phyloP scores from a whole-genome alignment of 441 rosid species.

The Croton setiger region DNA sequence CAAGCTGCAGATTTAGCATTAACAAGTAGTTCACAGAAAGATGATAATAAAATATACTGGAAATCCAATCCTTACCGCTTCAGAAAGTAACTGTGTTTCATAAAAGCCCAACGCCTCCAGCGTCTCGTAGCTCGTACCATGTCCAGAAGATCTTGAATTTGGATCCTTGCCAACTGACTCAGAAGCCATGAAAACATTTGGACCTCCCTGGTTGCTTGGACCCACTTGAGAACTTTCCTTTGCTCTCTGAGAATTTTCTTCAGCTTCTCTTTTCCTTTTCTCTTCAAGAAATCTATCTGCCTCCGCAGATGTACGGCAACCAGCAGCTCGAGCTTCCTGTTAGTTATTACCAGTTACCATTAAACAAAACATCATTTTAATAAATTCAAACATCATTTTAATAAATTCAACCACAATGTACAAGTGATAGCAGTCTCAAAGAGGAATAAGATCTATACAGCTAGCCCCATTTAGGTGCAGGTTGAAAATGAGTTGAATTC shows the following conservation, averaged over 20 bases:
- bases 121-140: constrained; percentile 56
- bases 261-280: constrained; percentile 71
- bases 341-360: background rate
- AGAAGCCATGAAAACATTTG: constrained; percentile 38
- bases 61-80: constrained; percentile 49
- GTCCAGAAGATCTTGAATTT: constrained; percentile 49
- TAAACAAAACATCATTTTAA: too few relatives aligned
- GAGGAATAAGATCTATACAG: background rate
- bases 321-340: constrained; percentile 92
- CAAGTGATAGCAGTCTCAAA: too few relatives aligned
- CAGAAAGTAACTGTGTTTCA: constrained; percentile 73
- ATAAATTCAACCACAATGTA: background rate
- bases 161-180: constrained; percentile 43
- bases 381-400: too few relatives aligned
- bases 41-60: background rate
- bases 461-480: background rate
- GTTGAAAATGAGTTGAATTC: background rate
- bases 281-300: constrained; percentile 67
- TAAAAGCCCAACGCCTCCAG: constrained; percentile 52
- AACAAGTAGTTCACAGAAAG: background rate
- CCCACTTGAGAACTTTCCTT: constrained; percentile 62
- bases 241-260: constrained; percentile 62
- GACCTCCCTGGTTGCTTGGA: constrained; percentile 41
- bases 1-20: too few relatives aligned
- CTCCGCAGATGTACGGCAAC: constrained; percentile 81